Base-by-base conservation (phyloP, 768 basidiomycete genomes). In the Mrakia frigida region DNA sequence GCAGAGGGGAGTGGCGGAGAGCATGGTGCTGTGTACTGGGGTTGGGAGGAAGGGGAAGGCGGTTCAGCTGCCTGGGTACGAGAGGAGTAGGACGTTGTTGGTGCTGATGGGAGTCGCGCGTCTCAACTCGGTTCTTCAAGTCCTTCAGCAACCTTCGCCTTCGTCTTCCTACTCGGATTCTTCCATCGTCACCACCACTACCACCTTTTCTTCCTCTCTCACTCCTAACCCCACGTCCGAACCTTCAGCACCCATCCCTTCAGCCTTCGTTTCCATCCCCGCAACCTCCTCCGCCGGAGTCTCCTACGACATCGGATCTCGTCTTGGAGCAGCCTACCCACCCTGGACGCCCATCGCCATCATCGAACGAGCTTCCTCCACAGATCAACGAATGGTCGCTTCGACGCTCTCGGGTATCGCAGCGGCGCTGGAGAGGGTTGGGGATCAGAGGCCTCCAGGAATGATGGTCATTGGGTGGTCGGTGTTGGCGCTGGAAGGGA, bases 401-500 rank as follows among this genome's bases (percentile, higher is more conserved):
- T 91, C 90, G 25, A 98, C 94, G 1, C 82, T 99, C 69, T 86
- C 84, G 74, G 87, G 90, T 80, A 88, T 98, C 53, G 88, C 87
- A 23, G 83, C 83, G 25, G 93, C 91, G 1, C 82, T 98, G 82
- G 89, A 90, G 74, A 88, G 87, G 77, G 84, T 87, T 2, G 93
- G 91, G 11, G 91, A 93, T 80, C 94, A 98, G 82, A 85, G 95
- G 50, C 94, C 95, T 25, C 97, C 97, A 0, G 97, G 94, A 13
- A 94, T 99, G 92, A 91, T 98, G 82, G 87, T 98, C 41, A 87
- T 99, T 79, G 97, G 97, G 2, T 99, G 95, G 95, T 87, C 90
- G 3, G 91, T 91, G 14, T 82, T 94, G 78, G 89, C 91, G 53
- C 84, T 98, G 63, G 90, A 91, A 83, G 89, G 88, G 0, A 74